Base-by-base conservation (phyloP, 257 asterid genomes). In the Perilla frutescens region DNA sequence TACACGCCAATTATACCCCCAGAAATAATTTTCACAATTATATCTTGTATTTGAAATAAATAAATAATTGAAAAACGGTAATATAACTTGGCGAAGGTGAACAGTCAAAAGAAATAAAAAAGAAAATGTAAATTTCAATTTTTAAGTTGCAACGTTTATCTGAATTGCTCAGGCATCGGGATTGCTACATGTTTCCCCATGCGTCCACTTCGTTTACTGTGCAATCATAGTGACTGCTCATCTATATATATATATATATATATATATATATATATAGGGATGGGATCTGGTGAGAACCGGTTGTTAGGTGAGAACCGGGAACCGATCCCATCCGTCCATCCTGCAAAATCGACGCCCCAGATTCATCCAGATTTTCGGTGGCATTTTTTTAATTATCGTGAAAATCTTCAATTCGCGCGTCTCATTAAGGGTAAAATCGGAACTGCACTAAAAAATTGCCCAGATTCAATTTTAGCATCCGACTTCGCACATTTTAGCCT, bases 81-180 rank as follows among this genome's bases (percentile, higher is more conserved):
- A 20, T 20, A 20, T 20, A 74, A 73, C 12, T 62, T 20, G 8
- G 1, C 13, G 32, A 8, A 64, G 20, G 41, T 65, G 41, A 20
- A 39, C 15, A 57, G 53, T 66, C 47, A n/a, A 9, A 12, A 0
- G 7, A 7, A 39, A 59, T 15, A 40, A 65, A 39, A 48, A 8
- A 4, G 1, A 3, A 41, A 64, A 6, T 11, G 58, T 8, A 0
- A 26, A 7, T 57, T 20, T 13, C 26, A 20, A 26, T 55, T 6
- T 54, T 6, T 11, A 50, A 50, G 26, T 50, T 12, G 15, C 10
- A 75, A 39, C 14, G 11, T 66, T 65, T 5, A 66, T 54, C 61
- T 43, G 60, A 57, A 11, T 0, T 41, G 37, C 72, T 74, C 79
- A 79, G 79, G 48, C 65, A 68, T 73, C 32, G 76, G 83, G 83